These are phyloP conservation scores for Mortierella claussenii DNA, from an alignment of 192 early-diverging fungal genomes.

Conservation along the genomic window DNA sequence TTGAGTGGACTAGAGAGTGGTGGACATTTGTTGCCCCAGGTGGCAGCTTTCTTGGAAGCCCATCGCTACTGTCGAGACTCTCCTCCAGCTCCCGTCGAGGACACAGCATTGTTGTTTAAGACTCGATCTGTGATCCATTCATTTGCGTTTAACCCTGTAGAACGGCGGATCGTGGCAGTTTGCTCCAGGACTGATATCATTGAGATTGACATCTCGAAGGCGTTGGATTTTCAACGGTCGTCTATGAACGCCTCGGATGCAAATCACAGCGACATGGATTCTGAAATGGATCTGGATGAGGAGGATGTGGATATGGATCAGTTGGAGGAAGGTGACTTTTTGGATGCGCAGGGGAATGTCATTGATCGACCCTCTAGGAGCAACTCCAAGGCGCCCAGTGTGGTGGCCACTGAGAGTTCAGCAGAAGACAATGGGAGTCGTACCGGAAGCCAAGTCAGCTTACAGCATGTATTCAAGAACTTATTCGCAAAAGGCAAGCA, in stretches of 20 bases:
- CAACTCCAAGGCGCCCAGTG: conserved; percentile 32
- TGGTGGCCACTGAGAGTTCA: conserved; percentile 30
- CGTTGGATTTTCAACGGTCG: conserved; percentile 41
- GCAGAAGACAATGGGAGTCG: conserved; percentile 27
- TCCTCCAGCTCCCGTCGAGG: conserved; percentile 32
- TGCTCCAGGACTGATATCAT: conserved; percentile 71
- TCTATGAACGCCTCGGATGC: conserved; percentile 14
- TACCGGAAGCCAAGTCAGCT: conserved; percentile 26
- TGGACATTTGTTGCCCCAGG: conserved; percentile 41
- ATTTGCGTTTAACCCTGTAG: conserved; percentile 66
- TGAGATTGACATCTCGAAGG: conserved; percentile 74
- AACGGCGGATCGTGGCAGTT: conserved; percentile 70
- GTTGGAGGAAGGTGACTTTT: conserved; percentile 36
- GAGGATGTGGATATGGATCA: conserved; percentile 27
- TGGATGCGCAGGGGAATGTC: conserved; percentile 43
- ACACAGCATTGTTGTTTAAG: conserved; percentile 52
- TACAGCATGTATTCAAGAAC: conserved; percentile 45
- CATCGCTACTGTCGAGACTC: conserved; percentile 29
- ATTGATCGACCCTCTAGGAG: conserved; percentile 27
- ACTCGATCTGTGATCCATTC: conserved; percentile 56
- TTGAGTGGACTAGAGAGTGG: conserved; percentile 47
- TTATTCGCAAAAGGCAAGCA: conserved; percentile 29
- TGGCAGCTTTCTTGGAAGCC: conserved; percentile 30
- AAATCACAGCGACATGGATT: conserved; percentile 49
- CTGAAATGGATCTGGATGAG: conserved; percentile 43